Evolutionary conservation across 805 yeast genomes (phyloP), one percentile per base, ranked within the genome.

Genomic region (Zygosaccharomyces siamensis): DNA sequence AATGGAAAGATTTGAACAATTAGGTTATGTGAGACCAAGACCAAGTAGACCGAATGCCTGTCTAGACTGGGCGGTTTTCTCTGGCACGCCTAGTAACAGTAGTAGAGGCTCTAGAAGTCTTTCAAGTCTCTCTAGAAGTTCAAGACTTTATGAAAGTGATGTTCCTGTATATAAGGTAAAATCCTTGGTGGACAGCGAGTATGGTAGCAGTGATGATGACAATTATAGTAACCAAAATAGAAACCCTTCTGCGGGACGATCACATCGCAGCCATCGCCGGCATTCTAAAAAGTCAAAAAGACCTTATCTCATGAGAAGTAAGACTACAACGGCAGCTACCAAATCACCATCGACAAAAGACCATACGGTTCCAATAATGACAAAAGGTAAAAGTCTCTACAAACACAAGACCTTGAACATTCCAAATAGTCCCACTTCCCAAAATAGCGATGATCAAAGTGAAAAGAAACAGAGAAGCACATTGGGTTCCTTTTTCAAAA

Each of bases 1-100:
- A 33, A 55, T 57, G 39, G 58, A 61, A 8, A 39, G 46, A 4
- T 63, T 66, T 39, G 67, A 66, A 46, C 52, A 48, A 20, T 39
- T 62, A 31, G 68, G 68, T 6, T 66, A 66, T 49, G 48, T 64
- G 2, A 51, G 63, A 24, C 67, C 68, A 32, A 48, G 39, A n/a
- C 58, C 63, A 2, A 53, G 57, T 2, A 63, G 53, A 43, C 59
- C 44, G 46, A 39, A 42, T 30, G 7, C 20, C 24, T 41, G 39
- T 28, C 33, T 38, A 31, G 38, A 46, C 12, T 45, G 40, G 35
- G 44, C 45, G 11, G 49, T 42, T 11, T 35, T 49, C 3, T 45
- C 46, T 4, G 49, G 41, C 39, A 55, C 46, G 32, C 43, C 43
- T 21, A 58, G 52, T 23, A 55, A 55, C 18, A 48, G 53, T 16